Base-by-base conservation (phyloP, 768 basidiomycete genomes). In the Phlebiopsis flavidoalba region DNA sequence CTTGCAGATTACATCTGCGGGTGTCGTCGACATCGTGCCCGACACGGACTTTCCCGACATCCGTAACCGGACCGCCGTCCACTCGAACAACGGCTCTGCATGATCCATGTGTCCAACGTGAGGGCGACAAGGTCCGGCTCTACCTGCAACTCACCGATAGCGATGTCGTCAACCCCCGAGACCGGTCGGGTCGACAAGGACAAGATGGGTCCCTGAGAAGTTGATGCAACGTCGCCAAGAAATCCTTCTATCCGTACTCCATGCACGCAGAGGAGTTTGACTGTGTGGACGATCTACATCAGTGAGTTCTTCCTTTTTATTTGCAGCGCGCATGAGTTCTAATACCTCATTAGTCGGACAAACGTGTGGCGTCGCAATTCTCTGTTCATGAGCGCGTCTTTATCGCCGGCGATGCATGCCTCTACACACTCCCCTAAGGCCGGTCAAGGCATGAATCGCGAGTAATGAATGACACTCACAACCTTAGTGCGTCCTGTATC, bases 1-100 rank as follows among this genome's bases (percentile, higher is more conserved):
- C 12, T 12, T n/a, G 22, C 77, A 73, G 86, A 92, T 54, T 87
- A 82, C 60, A 79, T 93, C 19, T 94, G 92, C n/a, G 92, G 92
- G 92, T 2, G 91, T 93, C 3, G 73, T 92, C 19, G 92, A 84
- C 68, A 73, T 77, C 36, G 62, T 78, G 7, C 80, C 82, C 2
- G 73, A 73, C 0, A 81, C 83, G 0, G 71, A 84, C 69, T 82
- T 85, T 63, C 83, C 83, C 0, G 83, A 85, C 66, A 75, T 79
- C 53, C 75, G 83, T 26, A 79, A 77, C 49, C 74, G 75, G 53
- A 72, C 73, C 37, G 76, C 78, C 8, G 74, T 85, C 22, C 82
- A 84, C 68, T 83, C 83, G 5, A 72, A 73, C 51, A 75, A 77
- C 60, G 79, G 82, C 33, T 79, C 80, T 76, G 77, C 63, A 77